These are phyloP conservation scores for Moesziomyces antarcticus DNA, from an alignment of 1,284 basidiomycete species.

Conservation along the genomic window DNA sequence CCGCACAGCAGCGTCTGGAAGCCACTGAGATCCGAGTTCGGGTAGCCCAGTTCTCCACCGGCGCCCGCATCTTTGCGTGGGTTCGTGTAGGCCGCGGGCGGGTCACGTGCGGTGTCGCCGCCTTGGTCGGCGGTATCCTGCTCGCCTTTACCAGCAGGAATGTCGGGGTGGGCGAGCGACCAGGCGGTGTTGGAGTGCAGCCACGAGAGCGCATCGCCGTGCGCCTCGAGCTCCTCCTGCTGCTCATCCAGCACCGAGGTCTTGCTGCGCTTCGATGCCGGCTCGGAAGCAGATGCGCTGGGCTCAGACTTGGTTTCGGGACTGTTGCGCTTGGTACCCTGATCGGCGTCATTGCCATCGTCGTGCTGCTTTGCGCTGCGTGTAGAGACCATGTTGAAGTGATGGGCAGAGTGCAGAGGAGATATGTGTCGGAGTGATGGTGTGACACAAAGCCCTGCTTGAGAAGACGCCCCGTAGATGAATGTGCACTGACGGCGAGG, in stretches of 20 bases:
- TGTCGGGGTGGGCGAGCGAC: constrained; percentile 29
- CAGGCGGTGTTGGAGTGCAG: constrained; percentile 33
- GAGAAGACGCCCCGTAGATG: neutral
- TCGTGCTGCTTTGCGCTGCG: constrained; percentile 10
- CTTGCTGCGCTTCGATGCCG: constrained; percentile 34
- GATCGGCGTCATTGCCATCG: constrained; percentile 5
- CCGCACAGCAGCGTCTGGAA: constrained; percentile 49
- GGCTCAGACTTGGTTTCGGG: neutral
- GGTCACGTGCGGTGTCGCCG: constrained; percentile 21
- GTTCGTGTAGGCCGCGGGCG: constrained; percentile 30
- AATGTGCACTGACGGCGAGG: too few relatives aligned
- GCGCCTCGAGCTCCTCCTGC: constrained; percentile 39
- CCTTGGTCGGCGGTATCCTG: constrained; percentile 31
- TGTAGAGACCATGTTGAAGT: constrained; percentile 33
- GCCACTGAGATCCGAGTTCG: constrained; percentile 40
- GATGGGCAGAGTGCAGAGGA: too few relatives aligned
- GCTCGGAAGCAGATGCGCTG: constrained; percentile 4
- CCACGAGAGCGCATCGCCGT: constrained; percentile 33
- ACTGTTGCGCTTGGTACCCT: neutral
- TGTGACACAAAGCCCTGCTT: neutral
- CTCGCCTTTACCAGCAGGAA: constrained; percentile 30
- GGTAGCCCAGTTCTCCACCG: constrained; percentile 36
- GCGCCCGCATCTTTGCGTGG: constrained; percentile 9
- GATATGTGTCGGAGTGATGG: neutral
- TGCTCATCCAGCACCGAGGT: constrained; percentile 43